Percentiles rank a stretch among this genome's conserved stretches.
Evolutionary conservation across 2,329 filamentous ascomycete species (phyloP).

Genomic region (Dactylellina drechsleri): DNA sequence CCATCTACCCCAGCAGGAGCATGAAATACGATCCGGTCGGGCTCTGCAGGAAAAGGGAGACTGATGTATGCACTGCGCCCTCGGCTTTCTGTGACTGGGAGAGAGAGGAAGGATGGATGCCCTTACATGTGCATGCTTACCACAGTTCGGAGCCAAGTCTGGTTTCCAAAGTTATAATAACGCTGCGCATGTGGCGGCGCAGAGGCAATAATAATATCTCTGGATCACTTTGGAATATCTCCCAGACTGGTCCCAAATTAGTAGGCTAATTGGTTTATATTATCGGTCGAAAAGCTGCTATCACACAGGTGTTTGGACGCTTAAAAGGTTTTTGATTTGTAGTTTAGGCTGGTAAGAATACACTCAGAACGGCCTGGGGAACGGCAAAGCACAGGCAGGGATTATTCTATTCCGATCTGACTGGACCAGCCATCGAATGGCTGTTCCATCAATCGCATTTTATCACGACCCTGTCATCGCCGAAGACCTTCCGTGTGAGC

Average conservation of each 20-base stretch:
- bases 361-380: constrained; percentile 3
- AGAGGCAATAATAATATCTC: too few relatives aligned
- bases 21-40: neutral
- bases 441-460: constrained; percentile 16
- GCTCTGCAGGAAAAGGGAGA: constrained; percentile 6
- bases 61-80: neutral
- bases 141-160: too few relatives aligned
- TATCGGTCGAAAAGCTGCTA: too few relatives aligned
- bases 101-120: neutral
- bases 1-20: constrained; percentile 18
- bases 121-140: neutral
- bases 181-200: too few relatives aligned
- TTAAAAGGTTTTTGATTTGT: constrained; percentile 1
- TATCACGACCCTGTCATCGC: constrained; percentile 24
- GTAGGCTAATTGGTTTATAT: constrained; percentile 7
- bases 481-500: constrained; percentile 37
- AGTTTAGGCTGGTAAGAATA: constrained; percentile 5
- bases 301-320: neutral
- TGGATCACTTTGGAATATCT: neutral
- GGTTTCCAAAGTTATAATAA: too few relatives aligned
- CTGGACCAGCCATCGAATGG: constrained; percentile 22
- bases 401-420: constrained; percentile 38
- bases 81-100: neutral
- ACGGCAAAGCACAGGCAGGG: constrained; percentile 20
- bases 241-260: neutral